Percentiles rank a stretch among this genome's conserved stretches.
Conservation (phyloP, 2,329 filamentous ascomycete species). For the Stagonosporopsis vannaccii region DNA sequence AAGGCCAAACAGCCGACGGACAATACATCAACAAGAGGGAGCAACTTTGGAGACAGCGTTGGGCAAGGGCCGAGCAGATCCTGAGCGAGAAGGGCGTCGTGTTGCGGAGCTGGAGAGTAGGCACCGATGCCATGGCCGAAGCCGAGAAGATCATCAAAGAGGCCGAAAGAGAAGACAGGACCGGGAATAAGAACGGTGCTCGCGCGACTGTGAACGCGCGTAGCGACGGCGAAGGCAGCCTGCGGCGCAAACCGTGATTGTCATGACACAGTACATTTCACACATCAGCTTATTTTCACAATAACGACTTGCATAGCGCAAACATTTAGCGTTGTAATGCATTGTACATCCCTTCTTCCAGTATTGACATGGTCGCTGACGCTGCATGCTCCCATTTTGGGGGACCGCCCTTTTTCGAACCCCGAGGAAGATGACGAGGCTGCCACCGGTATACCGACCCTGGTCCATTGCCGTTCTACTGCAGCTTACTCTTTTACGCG, state of each 20-base stretch:
- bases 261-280: neutral
- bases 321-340: neutral
- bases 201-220: neutral
- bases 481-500: neutral
- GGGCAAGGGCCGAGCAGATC: slow-evolving; percentile 69
- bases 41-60: slow-evolving; percentile 73
- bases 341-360: neutral
- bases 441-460: neutral
- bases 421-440: neutral
- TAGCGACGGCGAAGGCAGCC: slow-evolving; percentile 1
- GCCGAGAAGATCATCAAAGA: slow-evolving; percentile 68
- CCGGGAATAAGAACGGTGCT: slow-evolving; percentile 8
- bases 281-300: neutral
- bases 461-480: neutral
- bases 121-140: slow-evolving; percentile 72
- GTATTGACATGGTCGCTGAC: neutral
- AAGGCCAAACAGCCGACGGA: slow-evolving; percentile 26
- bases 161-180: slow-evolving; percentile 8
- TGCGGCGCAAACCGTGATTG: neutral
- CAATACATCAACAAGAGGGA: slow-evolving; percentile 69
- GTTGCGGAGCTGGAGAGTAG: slow-evolving; percentile 76
- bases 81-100: slow-evolving; percentile 71
- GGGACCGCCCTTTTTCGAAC: neutral
- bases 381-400: neutral
- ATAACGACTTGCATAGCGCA: neutral